phyloP scores from a whole-genome alignment of 2,329 filamentous ascomycete species.

The Diaporthe sp. region DNA sequence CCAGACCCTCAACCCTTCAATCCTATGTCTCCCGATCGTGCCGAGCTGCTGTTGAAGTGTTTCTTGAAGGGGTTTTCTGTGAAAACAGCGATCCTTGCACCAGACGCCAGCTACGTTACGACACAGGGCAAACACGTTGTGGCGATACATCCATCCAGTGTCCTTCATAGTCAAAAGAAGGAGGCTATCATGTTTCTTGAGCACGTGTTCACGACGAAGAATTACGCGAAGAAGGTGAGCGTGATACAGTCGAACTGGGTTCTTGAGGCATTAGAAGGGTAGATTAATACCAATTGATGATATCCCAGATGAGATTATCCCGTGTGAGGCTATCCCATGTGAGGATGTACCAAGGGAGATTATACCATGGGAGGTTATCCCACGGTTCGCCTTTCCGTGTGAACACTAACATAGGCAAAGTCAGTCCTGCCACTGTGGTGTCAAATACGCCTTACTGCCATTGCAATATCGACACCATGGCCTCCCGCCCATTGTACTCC shows the following conservation, averaged over 20 bases:
- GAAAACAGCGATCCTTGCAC: conserved; percentile 69
- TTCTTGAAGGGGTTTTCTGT: conserved; percentile 71
- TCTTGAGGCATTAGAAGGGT: conserved; percentile 49
- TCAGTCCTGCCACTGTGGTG: not conserved
- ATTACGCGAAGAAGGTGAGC: conserved; percentile 74
- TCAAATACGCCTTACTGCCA: too few species aligned
- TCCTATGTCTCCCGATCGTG: conserved; percentile 64
- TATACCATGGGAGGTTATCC: too few species aligned
- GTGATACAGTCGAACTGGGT: conserved; percentile 71
- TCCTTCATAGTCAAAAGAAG: conserved; percentile 70
- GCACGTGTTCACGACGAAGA: conserved; percentile 74
- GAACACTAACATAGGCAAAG: not conserved
- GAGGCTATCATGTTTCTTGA: conserved; percentile 77
- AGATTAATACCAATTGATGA: not conserved
- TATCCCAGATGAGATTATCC: not conserved
- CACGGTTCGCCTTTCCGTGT: not conserved
- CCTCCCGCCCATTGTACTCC: not conserved
- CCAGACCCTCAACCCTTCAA: conserved; percentile 67
- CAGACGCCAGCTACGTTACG: conserved; percentile 71
- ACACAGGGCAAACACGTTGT: conserved; percentile 69
- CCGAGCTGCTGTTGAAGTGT: conserved; percentile 66
- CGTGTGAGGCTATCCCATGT: not conserved
- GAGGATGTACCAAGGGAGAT: too few species aligned
- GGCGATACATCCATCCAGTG: conserved; percentile 71
- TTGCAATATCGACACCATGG: not conserved